Conservation (phyloP, 2,329 filamentous ascomycete species). For the Orbilia oligospora region DNA sequence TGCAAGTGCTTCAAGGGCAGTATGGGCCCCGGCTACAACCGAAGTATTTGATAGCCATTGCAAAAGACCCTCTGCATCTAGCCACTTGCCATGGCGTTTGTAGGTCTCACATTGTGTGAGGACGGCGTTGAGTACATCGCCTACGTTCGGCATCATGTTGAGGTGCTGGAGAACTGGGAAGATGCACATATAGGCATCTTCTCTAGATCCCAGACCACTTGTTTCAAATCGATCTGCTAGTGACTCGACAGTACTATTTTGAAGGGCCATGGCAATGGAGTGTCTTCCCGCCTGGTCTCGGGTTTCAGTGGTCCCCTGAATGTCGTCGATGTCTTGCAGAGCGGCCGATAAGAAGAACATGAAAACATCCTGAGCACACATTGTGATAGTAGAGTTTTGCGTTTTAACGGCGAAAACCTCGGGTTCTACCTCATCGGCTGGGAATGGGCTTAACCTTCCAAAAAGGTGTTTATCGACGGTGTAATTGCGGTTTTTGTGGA, state of each 20-base stretch:
- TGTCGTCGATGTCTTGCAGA: constrained; percentile 27
- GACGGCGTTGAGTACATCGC: constrained; percentile 31
- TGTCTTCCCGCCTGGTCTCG: constrained; percentile 6
- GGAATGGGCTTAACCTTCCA: constrained; percentile 14
- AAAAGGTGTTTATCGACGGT: constrained; percentile 41
- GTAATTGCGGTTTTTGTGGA: constrained; percentile 9
- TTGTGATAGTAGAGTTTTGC: constrained; percentile 34
- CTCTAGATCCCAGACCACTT: constrained; percentile 62
- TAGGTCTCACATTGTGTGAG: constrained; percentile 23
- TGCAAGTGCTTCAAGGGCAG: constrained; percentile 9
- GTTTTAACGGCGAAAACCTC: constrained; percentile 26
- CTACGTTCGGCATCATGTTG: constrained; percentile 35
- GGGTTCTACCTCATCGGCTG: background rate
- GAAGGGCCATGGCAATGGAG: constrained; percentile 21
- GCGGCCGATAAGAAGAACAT: constrained; percentile 44
- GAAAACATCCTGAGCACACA: constrained; percentile 57
- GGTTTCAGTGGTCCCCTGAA: constrained; percentile 35
- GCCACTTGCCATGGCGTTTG: constrained; percentile 24
- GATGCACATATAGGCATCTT: constrained; percentile 64
- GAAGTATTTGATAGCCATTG: constrained; percentile 33
- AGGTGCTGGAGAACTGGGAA: constrained; percentile 64
- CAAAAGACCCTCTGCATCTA: constrained; percentile 24
- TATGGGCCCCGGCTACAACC: background rate
- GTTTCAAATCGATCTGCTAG: constrained; percentile 63
- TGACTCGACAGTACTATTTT: constrained; percentile 35